Evolutionary conservation across 306 rosid species (phyloP), one percentile per base, ranked within the genome.

Genomic region (Cicer cuneatum): DNA sequence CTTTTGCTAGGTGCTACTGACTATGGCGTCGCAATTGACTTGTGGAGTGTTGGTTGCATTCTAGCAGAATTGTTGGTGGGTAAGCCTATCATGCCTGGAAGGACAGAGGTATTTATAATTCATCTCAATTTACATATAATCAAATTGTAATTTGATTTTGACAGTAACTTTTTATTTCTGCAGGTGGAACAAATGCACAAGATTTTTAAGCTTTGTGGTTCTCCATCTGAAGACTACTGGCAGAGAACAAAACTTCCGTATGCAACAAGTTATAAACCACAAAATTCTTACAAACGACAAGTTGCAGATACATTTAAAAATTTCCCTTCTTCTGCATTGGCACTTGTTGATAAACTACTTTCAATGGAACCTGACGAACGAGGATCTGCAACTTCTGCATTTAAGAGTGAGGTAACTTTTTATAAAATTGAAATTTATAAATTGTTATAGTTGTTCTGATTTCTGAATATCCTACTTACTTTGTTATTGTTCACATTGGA

Each of bases 151-250:
- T 47, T 57, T 16, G 42, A 41, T 57, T 38, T 47, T 54, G 33
- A 59, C 40, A 51, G 13, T 24, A 39, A 49, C 5, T 29, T 63
- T 58, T 51, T 60, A 40, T 65, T 8, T 78, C 52, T 72, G 35
- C 66, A 93, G 98, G 98, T 93, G 66, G 99, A 94, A 81, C 99
- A 94, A 86, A 85, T 90, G 93, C 99, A 94, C 58, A 94, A 94
- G 79, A 94, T 91, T 69, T 94, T 89, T 79, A 94, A 91, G 85
- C 94, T 94, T 60, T 94, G 98, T 63, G 97, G 99, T 54, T 94
- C 99, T 14, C 96, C 97, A 19, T 86, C 90, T 3, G 92, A 90
- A 75, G 95, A 86, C 9, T 91, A 81, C 78, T 94, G 96, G 99
- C 81, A 81, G 78, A 87, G 76, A 84, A 90, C 93, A 75, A 91